Evolutionary conservation across 257 asterid genomes (phyloP).

Genomic region (Schizonepeta tenuifolia): DNA sequence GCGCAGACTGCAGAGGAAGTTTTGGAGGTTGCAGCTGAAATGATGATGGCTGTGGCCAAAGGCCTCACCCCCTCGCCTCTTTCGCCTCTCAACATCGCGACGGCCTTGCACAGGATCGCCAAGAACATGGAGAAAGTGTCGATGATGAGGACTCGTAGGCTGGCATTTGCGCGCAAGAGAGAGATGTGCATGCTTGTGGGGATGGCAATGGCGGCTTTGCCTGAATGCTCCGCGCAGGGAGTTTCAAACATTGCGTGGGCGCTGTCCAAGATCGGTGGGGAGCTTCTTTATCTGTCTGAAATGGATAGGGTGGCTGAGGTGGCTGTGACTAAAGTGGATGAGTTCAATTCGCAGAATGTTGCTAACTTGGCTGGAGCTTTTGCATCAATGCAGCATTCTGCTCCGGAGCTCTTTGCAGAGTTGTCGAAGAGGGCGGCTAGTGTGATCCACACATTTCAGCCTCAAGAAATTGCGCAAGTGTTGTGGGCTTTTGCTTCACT

Average conservation of each 20-base stretch:
- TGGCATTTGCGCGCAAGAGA: conserved; percentile 80
- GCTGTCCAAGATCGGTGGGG: conserved; percentile 88
- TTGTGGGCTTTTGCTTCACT: conserved; percentile 98
- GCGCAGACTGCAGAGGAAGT: conserved; percentile 90
- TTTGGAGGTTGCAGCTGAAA: conserved; percentile 74
- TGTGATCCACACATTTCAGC: conserved; percentile 67
- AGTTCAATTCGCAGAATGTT: conserved; percentile 86
- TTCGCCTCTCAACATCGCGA: conserved; percentile 85
- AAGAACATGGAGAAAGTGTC: conserved; percentile 95
- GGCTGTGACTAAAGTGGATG: conserved; percentile 66
- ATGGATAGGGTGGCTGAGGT: conserved; percentile 98
- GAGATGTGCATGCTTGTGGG: conserved; percentile 97
- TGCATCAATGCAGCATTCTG: conserved; percentile 95
- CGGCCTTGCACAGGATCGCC: conserved; percentile 93
- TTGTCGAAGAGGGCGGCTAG: conserved; percentile 66
- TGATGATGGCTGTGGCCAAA: conserved; percentile 74
- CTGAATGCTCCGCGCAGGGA: conserved; percentile 91
- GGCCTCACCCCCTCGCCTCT: conserved; percentile 97
- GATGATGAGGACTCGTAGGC: conserved; percentile 61
- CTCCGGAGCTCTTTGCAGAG: conserved; percentile 72
- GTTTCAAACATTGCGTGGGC: conserved; percentile 95
- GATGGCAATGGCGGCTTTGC: conserved; percentile 88
- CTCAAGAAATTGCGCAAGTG: conserved; percentile 88
- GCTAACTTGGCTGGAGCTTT: conserved; percentile 95
- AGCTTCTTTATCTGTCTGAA: conserved; percentile 90